Base-by-base conservation (phyloP, 2,329 filamentous ascomycete species). In the Gliomastix tumulicola region DNA sequence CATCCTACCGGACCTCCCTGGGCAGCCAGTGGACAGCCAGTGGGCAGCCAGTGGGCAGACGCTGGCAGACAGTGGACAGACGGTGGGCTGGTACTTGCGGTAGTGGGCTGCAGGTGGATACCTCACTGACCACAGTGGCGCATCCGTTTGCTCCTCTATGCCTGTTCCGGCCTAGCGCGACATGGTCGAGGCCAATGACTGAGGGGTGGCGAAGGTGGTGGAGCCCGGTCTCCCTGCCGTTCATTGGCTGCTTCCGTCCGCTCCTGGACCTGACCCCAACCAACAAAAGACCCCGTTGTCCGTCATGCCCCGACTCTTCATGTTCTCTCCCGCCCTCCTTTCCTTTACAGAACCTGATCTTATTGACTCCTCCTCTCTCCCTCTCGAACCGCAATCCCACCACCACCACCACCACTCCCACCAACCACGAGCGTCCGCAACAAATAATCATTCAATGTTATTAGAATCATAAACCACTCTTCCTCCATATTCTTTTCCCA, bases 201-300 rank as follows among this genome's bases (percentile, higher is more conserved):
- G 12, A 13, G 16, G 12, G 15, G 41, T 43, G 41, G 41, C 41
- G 28, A 43, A 32, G 33, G 21, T 11, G 16, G 30, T 30, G 30
- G 30, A 16, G 11, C 19, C 20, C 16, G 23, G n/a, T 9, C 18
- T 15, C 34, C 9, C 30, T 13, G 13, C 28, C 6, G 11, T 12
- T 31, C 12, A 40, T 40, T 40, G 17, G 38, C 34, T 25, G 19
- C 22, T 15, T 18, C 15, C 13, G 21, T 20, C 33, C 16, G 10
- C 22, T 33, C 16, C 22, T 31, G 13, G 11, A 20, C 34, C 21
- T 21, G 21, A 20, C 16, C 22, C 34, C 34, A 40, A 34, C 38
- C 34, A 37, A 37, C 37, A 40, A 42, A 40, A 40, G n/a, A n/a
- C n/a, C 21, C 27, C 30, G 35, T 32, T 31, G 35, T 30, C 34